A percentile compares a stretch with the other conserved stretches of the same genome.
Evolutionary conservation across 2,329 filamentous ascomycete genomes (phyloP).

Genomic region (Exophiala bonariae): DNA sequence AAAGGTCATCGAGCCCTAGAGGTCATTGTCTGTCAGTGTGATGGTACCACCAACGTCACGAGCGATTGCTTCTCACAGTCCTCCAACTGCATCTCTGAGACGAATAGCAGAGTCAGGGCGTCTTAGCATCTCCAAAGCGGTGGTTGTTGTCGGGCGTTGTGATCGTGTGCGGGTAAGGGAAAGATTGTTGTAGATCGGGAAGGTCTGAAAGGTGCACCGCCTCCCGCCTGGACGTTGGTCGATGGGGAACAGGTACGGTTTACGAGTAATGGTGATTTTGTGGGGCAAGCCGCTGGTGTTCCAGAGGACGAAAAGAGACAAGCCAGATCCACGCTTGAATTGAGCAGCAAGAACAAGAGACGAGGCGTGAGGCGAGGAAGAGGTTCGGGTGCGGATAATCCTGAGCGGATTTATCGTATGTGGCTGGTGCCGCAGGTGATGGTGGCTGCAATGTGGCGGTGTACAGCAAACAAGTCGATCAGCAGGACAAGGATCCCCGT

Average conservation of each 20-base stretch:
- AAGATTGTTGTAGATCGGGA: constrained; percentile 1
- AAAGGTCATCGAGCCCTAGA: constrained; percentile 92
- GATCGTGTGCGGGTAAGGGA: no score
- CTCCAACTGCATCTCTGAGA: constrained; percentile 77
- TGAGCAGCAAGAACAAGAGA: no score
- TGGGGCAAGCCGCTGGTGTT: constrained; percentile 8
- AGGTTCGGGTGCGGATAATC: no score
- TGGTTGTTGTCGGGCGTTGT: no score
- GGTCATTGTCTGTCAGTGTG: constrained; percentile 10
- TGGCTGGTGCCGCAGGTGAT: no score
- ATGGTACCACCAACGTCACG: background rate
- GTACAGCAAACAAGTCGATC: no score
- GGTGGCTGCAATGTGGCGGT: no score
- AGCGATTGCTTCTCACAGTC: constrained; percentile 62
- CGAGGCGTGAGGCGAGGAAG: no score
- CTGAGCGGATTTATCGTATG: no score
- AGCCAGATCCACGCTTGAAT: no score
- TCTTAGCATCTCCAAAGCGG: constrained; percentile 57
- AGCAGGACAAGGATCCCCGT: no score
- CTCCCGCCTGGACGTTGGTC: constrained; percentile 10
- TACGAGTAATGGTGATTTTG: constrained; percentile 3
- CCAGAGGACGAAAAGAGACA: no score
- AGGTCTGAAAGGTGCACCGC: constrained; percentile 11
- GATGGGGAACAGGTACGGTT: constrained; percentile 1
- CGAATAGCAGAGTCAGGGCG: constrained; percentile 44